Evolutionary conservation across 2,329 filamentous ascomycete species (phyloP).

Genomic region (Venturia aucupariae): DNA sequence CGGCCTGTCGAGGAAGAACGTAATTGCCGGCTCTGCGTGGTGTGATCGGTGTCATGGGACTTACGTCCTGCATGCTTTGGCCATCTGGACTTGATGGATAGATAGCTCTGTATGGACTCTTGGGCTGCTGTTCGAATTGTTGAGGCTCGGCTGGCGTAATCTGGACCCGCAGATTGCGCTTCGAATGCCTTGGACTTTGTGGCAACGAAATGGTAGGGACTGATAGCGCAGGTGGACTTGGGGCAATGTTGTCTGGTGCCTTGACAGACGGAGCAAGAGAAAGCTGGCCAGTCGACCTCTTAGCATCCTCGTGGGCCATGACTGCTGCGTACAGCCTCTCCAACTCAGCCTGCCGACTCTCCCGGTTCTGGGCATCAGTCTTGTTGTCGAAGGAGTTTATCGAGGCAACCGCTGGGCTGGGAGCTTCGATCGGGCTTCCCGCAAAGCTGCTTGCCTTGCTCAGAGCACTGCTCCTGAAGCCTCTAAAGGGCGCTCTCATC

Average conservation of each 20-base stretch:
- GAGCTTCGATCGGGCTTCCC: conserved; percentile 5
- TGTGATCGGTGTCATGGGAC: conserved; percentile 8
- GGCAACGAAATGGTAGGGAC: neutral
- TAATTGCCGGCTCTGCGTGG: neutral
- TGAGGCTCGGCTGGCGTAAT: conserved; percentile 17
- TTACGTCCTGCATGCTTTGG: neutral
- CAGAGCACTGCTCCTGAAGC: conserved; percentile 18
- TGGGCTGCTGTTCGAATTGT: conserved; percentile 2
- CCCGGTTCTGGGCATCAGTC: conserved; percentile 58
- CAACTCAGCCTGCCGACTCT: conserved; percentile 70
- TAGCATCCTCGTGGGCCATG: conserved; percentile 69
- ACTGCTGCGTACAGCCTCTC: conserved; percentile 87
- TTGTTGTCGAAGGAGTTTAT: conserved; percentile 67
- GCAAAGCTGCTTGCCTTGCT: conserved; percentile 11
- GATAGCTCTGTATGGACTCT: conserved; percentile 32
- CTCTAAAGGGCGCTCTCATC: conserved; percentile 27
- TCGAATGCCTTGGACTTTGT: neutral
- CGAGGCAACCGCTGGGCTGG: conserved; percentile 41
- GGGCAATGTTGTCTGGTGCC: neutral
- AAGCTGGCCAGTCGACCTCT: conserved; percentile 20
- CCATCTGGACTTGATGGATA: conserved; percentile 26
- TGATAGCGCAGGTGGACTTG: neutral
- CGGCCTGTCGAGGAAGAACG: neutral
- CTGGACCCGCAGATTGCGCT: conserved; percentile 18
- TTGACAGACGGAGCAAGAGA: conserved; percentile 2